Base-by-base conservation (phyloP, 306 rosid genomes). In the Alnus glutinosa region DNA sequence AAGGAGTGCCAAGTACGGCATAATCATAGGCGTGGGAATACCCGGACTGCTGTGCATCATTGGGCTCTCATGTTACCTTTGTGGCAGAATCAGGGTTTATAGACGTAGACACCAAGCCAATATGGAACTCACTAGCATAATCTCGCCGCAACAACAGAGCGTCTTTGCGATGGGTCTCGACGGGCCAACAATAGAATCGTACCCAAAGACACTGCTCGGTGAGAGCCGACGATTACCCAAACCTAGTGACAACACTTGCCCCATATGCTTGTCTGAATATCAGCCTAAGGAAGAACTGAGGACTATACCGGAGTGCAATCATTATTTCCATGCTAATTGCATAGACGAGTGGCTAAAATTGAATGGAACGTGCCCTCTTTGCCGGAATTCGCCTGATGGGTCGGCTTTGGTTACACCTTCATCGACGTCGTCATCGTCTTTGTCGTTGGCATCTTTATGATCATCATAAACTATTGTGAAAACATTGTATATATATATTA, bases 281-380 rank as follows among this genome's bases (percentile, higher is more conserved):
- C 82, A 92, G 52, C 76, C 96, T 9, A 90, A 84, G 55, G 94
- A 94, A 42, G 74, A 80, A 0, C 55, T 94, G 34, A 84, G 97
- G 78, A 85, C 88, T 51, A 92, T 94, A 62, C 97, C 96, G 0
- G 86, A 87, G 12, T 94, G 97, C 55, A 83, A 74, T 42, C 98
- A 90, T 50, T 88, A 89, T 75, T 94, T 90, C 78, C 97, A 92
- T 74, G 89, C 77, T 16, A 63, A 55, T 6, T 92, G 96, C 68
- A 74, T 92, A 9, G 97, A 94, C 34, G 90, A 85, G 19, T 94
- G 97, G 98, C 94, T 92, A 28, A 89, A 77, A 79, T 74, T 89
- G 87, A 92, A 87, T 34, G 88, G 89, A 19, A 81, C 98, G 0
- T 94, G 97, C 30, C 97, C 98, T 3, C 39, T 94, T 0, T 94